Conservation (phyloP, 176 grass and related monocot genomes). For the Zoysia pacifica region DNA sequence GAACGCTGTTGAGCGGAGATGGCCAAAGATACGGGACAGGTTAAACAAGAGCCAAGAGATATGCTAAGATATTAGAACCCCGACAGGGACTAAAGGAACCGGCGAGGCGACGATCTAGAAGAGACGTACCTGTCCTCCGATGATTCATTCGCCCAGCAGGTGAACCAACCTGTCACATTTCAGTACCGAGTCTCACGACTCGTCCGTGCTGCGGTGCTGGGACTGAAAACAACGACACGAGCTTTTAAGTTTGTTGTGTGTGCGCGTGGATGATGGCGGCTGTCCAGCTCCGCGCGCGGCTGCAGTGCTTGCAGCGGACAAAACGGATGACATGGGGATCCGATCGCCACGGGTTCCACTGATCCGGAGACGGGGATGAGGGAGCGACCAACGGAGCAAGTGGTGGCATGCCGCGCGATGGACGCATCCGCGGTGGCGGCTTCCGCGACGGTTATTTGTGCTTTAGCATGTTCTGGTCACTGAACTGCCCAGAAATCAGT, state of each 20-base stretch:
- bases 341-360: not conserved
- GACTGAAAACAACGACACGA: slow-evolving; percentile 30
- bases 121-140: slow-evolving; percentile 29
- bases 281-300: not conserved
- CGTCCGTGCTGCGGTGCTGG: too few species aligned
- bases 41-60: slow-evolving; percentile 28
- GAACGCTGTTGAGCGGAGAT: not conserved
- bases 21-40: slow-evolving; percentile 50
- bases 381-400: not conserved
- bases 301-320: slow-evolving; percentile 17
- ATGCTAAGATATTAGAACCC: slow-evolving; percentile 33
- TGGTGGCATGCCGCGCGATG: slow-evolving; percentile 1
- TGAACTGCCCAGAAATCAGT: not conserved
- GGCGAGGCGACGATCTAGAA: slow-evolving; percentile 32
- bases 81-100: not conserved
- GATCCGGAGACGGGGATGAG: not conserved
- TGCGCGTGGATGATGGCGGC: not conserved
- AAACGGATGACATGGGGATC: slow-evolving; percentile 41
- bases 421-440: not conserved
- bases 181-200: too few species aligned
- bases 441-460: not conserved
- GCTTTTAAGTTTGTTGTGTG: not conserved
- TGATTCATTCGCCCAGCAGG: slow-evolving; percentile 4
- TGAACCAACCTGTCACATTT: too few species aligned
- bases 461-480: not conserved